These are phyloP conservation scores for Glomus cerebriforme DNA, from an alignment of 192 early-diverging fungal genomes.

Conservation along the genomic window DNA sequence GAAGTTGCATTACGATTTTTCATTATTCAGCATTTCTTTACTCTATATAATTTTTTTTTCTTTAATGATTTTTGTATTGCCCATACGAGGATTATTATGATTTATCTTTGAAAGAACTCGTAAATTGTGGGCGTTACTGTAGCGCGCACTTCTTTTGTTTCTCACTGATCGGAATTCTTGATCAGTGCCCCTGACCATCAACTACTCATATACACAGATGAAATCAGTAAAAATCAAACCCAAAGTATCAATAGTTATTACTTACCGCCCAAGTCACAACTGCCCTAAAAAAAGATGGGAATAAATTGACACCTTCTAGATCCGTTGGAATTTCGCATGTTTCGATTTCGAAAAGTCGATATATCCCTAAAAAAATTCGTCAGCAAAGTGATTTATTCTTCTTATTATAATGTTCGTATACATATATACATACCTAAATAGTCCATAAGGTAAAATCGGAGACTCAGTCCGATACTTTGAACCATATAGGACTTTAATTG, in stretches of 20 bases:
- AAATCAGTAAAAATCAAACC: not conserved
- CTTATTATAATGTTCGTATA: too few relatives aligned
- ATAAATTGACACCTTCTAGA: constrained; percentile 10
- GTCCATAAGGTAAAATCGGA: constrained; percentile 30
- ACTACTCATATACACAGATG: constrained; percentile 13
- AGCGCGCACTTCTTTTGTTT: constrained; percentile 1
- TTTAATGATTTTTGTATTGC: constrained; percentile 5
- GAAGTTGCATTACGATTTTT: too few relatives aligned
- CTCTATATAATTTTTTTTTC: not conserved
- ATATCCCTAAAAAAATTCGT: constrained; percentile 26
- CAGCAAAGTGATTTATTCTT: too few relatives aligned
- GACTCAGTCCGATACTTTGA: constrained; percentile 18
- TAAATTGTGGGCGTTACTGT: constrained; percentile 19
- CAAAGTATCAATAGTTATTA: not conserved
- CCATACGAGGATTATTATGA: not conserved
- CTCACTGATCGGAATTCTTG: not conserved
- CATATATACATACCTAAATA: constrained; percentile 32
- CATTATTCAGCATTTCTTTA: too few relatives aligned
- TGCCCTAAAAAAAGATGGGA: constrained; percentile 16
- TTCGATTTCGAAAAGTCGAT: constrained; percentile 28
- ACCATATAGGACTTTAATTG: constrained; percentile 23
- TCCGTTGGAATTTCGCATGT: constrained; percentile 23
- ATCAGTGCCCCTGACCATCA: constrained; percentile 18
- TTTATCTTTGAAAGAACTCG: constrained; percentile 6
- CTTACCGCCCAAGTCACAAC: constrained; percentile 28